Evolutionary conservation across 768 basidiomycete genomes (phyloP).

Genomic region (Naganishia vaughanmartiniae): DNA sequence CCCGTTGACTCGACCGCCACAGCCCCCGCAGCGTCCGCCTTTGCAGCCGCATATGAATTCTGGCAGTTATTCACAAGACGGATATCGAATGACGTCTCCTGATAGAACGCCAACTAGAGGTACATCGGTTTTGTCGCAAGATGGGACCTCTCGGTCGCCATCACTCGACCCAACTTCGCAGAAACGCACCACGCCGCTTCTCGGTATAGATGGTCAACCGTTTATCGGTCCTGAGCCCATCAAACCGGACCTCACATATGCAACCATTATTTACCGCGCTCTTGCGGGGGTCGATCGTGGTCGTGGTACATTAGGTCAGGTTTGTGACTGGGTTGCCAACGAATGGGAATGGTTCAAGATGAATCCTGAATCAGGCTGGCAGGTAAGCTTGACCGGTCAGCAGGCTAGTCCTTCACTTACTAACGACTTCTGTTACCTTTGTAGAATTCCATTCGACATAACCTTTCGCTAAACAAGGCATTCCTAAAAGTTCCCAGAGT

Average conservation of each 20-base stretch:
- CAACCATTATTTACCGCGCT: constrained; percentile 84
- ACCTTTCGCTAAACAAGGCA: constrained; percentile 84
- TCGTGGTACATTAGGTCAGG: constrained; percentile 79
- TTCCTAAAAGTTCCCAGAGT: constrained; percentile 87
- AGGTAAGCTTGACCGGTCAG: constrained; percentile 60
- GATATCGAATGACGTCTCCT: constrained; percentile 8
- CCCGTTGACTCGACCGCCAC: neutral
- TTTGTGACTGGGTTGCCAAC: constrained; percentile 85
- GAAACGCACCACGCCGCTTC: constrained; percentile 34
- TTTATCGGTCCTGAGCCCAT: constrained; percentile 60
- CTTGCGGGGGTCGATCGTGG: constrained; percentile 60
- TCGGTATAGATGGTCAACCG: constrained; percentile 48
- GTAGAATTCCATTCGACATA: constrained; percentile 89
- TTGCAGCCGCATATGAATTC: constrained; percentile 20
- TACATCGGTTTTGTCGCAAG: constrained; percentile 2
- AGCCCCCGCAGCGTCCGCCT: constrained; percentile 12
- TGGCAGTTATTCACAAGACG: constrained; percentile 8
- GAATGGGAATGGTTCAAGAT: constrained; percentile 87
- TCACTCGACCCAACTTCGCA: constrained; percentile 11
- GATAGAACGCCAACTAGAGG: constrained; percentile 9
- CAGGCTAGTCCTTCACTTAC: neutral
- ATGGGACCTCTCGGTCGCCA: constrained; percentile 15
- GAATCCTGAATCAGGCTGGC: constrained; percentile 81
- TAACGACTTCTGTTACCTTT: constrained; percentile 16
- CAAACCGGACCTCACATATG: constrained; percentile 86